Evolutionary conservation across 768 basidiomycete species (phyloP), one percentile per base, ranked within the genome.

Genomic region (Panaeolus papilionaceus): DNA sequence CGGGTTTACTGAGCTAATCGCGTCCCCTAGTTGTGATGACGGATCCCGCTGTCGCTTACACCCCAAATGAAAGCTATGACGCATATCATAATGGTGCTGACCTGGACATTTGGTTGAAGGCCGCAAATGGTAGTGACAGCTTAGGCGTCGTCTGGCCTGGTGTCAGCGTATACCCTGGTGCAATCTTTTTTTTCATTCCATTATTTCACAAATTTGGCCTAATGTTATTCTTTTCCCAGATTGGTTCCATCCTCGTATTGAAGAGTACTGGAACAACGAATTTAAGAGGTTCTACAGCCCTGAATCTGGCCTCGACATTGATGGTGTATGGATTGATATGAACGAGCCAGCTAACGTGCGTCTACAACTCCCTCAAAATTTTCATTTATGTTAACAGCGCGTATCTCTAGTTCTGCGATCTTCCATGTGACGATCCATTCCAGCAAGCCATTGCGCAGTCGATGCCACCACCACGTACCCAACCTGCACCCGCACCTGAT

Each of bases 281-380:
- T 90, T 89, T 75, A 67, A 79, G 37, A 62, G 79, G 7, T 90
- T 92, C 76, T 90, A 88, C 73, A 80, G 78, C 67, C 81, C 86
- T 0, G 68, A 80, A 12, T 81, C 75, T 0, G 89, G 89, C 1
- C 68, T 92, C 9, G 87, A 91, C 66, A 90, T 91, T 38, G 89
- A 91, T 68, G 90, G 90, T 10, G 84, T 84, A 18, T 92, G 91
- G 92, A 90, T 91, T 28, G 89, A 90, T 70, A 90, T 90, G 90
- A 91, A 92, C 73, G 90, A 92, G 68, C 90, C 91, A 6, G 76
- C 89, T 3, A 91, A 84, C 67, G 90, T 91, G 70, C 26, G 70
- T 66, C 5, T 12, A 37, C 9, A 10, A n/a, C n/a, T n/a, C n/a
- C n/a, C n/a, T n/a, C n/a, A n/a, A n/a, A n/a, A n/a, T n/a, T n/a